Percentiles rank a stretch among this genome's conserved stretches.
Conservation (phyloP, 1,139 yeast genomes). For the Suhomyces bribrorum region DNA sequence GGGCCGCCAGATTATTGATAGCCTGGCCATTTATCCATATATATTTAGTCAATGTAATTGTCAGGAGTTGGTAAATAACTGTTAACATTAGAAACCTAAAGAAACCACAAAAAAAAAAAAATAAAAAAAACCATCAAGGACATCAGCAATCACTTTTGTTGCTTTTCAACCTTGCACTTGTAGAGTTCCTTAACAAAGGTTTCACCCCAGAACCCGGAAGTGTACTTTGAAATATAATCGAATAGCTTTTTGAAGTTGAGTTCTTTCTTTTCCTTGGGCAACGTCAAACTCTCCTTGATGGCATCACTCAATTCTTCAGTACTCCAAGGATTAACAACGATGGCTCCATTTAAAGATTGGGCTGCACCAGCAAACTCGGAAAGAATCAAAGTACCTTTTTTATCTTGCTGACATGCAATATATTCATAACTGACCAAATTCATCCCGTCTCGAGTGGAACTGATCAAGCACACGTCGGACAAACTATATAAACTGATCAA, state of each 20-base stretch:
- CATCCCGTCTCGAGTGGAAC: conserved; percentile 98
- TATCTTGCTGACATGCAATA: conserved; percentile 89
- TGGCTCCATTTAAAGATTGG: conserved; percentile 89
- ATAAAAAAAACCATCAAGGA: no score
- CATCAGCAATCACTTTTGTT: not conserved
- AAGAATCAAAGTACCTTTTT: conserved; percentile 81
- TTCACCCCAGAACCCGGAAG: conserved; percentile 97
- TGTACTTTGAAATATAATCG: conserved; percentile 85
- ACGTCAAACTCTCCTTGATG: conserved; percentile 80
- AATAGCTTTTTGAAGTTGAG: conserved; percentile 82
- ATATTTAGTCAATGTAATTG: not conserved
- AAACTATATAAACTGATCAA: conserved; percentile 81
- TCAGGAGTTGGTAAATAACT: no score
- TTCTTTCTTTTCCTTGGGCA: conserved; percentile 76
- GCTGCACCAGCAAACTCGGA: conserved; percentile 99
- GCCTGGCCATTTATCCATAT: not conserved
- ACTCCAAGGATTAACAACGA: conserved; percentile 97
- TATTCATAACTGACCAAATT: conserved; percentile 94
- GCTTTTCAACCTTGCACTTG: conserved; percentile 30
- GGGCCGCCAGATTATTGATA: not conserved
- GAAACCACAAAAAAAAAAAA: no score
- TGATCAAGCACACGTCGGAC: conserved; percentile 88
- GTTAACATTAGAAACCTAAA: no score
- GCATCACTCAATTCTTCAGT: conserved; percentile 90
- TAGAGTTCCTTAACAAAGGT: conserved; percentile 85